phyloP scores from a whole-genome alignment of 2,329 filamentous ascomycete genomes.

The Talaromyces sp. region DNA sequence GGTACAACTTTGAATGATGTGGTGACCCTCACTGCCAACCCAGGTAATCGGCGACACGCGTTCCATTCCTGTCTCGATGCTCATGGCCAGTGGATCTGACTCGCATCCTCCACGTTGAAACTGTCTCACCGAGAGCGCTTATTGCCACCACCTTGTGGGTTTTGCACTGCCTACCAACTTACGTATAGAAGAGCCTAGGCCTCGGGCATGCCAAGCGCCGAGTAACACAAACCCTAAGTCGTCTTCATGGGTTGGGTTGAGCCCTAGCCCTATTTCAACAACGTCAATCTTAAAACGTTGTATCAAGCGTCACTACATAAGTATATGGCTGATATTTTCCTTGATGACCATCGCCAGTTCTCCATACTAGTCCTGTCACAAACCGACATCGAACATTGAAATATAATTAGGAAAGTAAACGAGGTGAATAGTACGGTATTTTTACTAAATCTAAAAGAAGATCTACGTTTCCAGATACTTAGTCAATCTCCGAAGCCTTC shows the following conservation, averaged over 20 bases:
- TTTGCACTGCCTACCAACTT: not conserved
- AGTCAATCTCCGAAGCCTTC: not conserved
- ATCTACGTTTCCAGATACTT: not conserved
- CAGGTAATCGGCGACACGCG: not conserved
- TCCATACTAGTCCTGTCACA: not conserved
- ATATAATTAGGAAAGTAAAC: not conserved
- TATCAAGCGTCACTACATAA: not conserved
- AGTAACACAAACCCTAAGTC: not conserved
- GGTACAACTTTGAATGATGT: not conserved
- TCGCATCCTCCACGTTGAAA: not conserved
- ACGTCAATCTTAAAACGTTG: not conserved
- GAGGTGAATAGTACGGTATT: not conserved
- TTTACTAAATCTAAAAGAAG: not conserved
- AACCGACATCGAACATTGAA: too few species aligned
- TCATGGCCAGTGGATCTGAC: not conserved
- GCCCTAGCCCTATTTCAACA: not conserved
- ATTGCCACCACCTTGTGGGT: conserved; percentile 1
- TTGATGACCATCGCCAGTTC: not conserved
- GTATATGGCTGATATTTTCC: not conserved
- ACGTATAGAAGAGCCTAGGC: not conserved
- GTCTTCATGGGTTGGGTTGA: not conserved
- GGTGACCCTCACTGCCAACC: not conserved
- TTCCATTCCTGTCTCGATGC: not conserved
- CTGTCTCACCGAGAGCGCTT: not conserved
- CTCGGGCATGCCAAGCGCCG: not conserved